These are phyloP conservation scores for Fraxinus americana DNA, from an alignment of 257 asterid genomes.

Conservation along the genomic window DNA sequence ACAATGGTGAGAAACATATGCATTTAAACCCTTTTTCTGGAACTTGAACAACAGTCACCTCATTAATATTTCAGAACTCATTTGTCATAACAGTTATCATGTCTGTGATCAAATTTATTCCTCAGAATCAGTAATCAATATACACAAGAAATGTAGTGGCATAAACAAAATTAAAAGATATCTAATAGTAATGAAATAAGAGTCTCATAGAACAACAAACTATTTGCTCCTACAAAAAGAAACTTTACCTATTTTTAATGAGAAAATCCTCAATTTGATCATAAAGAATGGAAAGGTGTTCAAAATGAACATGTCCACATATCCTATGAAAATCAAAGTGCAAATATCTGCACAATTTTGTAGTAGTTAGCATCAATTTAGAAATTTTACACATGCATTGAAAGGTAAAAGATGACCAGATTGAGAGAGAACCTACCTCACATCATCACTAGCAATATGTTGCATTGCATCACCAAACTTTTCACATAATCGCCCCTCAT, in stretches of 20 bases:
- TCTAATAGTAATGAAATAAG: constrained; percentile 10
- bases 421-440: constrained; percentile 51
- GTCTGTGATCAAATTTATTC: constrained; percentile 11
- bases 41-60: neutral
- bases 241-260: constrained; percentile 62
- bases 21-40: neutral
- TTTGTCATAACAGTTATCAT: neutral
- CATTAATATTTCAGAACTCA: neutral
- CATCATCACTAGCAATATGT: constrained; percentile 58
- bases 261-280: constrained; percentile 76
- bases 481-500: constrained; percentile 78
- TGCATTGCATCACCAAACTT: constrained; percentile 67
- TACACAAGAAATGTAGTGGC: constrained; percentile 6
- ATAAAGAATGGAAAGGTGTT: constrained; percentile 85
- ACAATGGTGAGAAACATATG: neutral
- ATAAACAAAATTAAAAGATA: constrained; percentile 12
- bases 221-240: constrained; percentile 21
- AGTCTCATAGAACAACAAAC: constrained; percentile 10
- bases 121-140: constrained; percentile 7
- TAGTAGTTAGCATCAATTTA: constrained; percentile 27
- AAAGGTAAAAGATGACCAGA: constrained; percentile 22
- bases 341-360: constrained; percentile 59
- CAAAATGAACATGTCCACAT: constrained; percentile 82
- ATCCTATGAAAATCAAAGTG: constrained; percentile 96
- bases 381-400: constrained; percentile 25